Evolutionary conservation across 2,329 filamentous ascomycete species (phyloP), one percentile per base, ranked within the genome.

Genomic region (Myriosclerotinia curreyana): DNA sequence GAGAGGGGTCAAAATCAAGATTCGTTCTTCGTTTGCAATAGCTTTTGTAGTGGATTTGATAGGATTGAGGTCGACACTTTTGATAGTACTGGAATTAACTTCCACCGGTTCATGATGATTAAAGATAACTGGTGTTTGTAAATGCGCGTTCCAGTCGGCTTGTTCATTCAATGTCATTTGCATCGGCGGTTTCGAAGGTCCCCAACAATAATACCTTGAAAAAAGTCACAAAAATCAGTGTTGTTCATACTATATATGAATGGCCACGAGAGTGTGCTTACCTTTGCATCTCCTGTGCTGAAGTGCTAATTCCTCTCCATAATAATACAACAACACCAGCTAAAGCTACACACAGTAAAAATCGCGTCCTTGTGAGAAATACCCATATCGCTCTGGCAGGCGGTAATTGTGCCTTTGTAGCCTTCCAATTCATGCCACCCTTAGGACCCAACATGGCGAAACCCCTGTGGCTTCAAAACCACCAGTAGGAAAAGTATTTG

Each of bases 151-250:
- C 95, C 95, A 99, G 69, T 91, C 84, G 67, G 88, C 88, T 76
- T 94, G 89, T 75, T 99, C 95, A 75, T 97, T 97, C 64, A 89
- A 80, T 50, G 90, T 86, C 92, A 99, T 96, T 69, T 95, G 87
- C 87, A 96, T 96, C 61, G 95, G 95, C n/a, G 95, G 86, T 80
- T 96, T 97, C 31, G 89, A 86, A 17, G 95, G 94, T 15, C 95
- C 95, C 84, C 92, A 98, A 81, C 95, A 99, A 79, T 96, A 96
- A 79, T 96, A 97, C 79, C 94, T 98, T 74, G 68, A 68, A 46
- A 65, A 48, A 62, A 64, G 60, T 56, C 40, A 58, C 42, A 11
- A 56, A 56, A 31, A 54, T 50, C 42, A 65, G 63, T 28, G 36
- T 22, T 31, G 50, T 50, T 56, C 53, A 20, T 34, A 38, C 17